Conservation (phyloP, 345 rosid genomes). For the Pistacia vera region DNA sequence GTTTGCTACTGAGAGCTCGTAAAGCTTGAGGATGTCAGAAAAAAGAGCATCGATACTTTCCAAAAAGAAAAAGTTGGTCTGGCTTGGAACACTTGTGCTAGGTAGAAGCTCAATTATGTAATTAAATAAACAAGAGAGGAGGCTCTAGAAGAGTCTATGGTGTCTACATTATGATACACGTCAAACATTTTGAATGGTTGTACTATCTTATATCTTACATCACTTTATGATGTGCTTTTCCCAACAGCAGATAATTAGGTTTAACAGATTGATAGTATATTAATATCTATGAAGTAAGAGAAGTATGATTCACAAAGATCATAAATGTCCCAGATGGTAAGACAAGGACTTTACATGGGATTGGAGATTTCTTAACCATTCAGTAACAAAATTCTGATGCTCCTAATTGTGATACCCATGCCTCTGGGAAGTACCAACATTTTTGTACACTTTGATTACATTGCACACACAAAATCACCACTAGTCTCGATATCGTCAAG, state of each 20-base stretch:
- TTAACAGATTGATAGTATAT: not conserved
- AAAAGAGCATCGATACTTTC: too few species aligned
- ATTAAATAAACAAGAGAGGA: not conserved
- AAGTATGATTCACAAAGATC: not conserved
- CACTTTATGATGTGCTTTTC: not conserved
- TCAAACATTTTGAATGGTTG: not conserved
- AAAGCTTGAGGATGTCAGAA: too few species aligned
- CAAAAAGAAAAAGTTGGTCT: not conserved
- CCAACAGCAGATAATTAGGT: not conserved
- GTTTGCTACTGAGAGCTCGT: too few species aligned
- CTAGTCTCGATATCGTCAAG: slow-evolving; percentile 50
- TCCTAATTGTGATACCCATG: not conserved
- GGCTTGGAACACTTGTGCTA: not conserved
- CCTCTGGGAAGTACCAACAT: not conserved
- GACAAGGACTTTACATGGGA: not conserved
- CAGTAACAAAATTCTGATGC: slow-evolving; percentile 4
- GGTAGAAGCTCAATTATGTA: not conserved
- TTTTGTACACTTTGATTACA: slow-evolving; percentile 26
- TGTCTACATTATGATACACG: not conserved
- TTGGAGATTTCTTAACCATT: not conserved
- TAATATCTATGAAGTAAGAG: not conserved
- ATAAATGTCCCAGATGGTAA: not conserved
- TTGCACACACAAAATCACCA: slow-evolving; percentile 58
- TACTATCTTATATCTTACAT: not conserved
- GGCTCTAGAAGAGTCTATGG: not conserved